Percentiles rank a stretch among this genome's conserved stretches.
These are phyloP conservation scores for Leptographium galeiforme DNA, from an alignment of 2,329 filamentous ascomycete genomes.

Conservation along the genomic window DNA sequence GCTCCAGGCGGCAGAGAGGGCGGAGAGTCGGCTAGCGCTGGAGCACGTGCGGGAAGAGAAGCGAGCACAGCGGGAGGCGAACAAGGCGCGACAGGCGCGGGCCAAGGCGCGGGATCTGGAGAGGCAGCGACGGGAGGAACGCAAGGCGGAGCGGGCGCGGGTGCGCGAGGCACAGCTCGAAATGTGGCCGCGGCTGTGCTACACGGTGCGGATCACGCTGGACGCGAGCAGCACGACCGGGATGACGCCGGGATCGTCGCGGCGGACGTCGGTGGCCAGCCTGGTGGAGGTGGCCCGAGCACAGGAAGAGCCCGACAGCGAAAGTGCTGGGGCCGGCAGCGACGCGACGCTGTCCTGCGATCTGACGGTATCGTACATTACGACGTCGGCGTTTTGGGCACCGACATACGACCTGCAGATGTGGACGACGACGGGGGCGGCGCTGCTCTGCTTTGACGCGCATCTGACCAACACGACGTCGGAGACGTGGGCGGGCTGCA, in stretches of 20 bases:
- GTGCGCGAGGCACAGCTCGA: conserved; percentile 27
- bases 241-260: conserved; percentile 29
- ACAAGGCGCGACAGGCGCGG: conserved; percentile 17
- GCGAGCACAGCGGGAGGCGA: neutral
- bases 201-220: conserved; percentile 36
- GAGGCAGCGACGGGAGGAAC: conserved; percentile 15
- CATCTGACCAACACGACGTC: conserved; percentile 48
- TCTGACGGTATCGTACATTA: conserved; percentile 46
- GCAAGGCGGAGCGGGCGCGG: conserved; percentile 26
- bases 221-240: conserved; percentile 30
- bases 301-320: conserved; percentile 25
- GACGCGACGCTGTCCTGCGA: conserved; percentile 21
- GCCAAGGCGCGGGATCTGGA: conserved; percentile 20
- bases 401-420: conserved; percentile 50
- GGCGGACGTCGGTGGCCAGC: conserved; percentile 36
- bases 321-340: neutral
- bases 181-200: conserved; percentile 38
- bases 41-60: conserved; percentile 11
- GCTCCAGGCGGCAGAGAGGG: conserved; percentile 19
- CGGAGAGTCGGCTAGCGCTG: conserved; percentile 18
- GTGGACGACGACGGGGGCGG: conserved; percentile 39
- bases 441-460: conserved; percentile 46
- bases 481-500: conserved; percentile 49
- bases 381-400: conserved; percentile 42
- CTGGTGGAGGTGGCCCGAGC: conserved; percentile 37